Evolutionary conservation across 2,329 filamentous ascomycete genomes (phyloP).

Genomic region (Aspergillus sp.): DNA sequence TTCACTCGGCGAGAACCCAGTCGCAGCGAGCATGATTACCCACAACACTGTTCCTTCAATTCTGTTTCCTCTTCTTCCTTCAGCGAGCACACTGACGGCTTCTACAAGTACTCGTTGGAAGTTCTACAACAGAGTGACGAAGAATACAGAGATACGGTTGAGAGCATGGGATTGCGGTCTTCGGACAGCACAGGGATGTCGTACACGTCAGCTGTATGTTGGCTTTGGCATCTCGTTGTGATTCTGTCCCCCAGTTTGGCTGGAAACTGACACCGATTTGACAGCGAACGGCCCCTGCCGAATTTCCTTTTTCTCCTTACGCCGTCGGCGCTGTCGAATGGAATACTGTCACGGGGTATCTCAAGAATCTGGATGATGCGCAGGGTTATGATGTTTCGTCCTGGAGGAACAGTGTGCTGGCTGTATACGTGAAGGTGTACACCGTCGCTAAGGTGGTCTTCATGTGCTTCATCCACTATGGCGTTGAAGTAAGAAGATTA

Average conservation of each 20-base stretch:
- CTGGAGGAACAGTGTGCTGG: slow-evolving; percentile 32
- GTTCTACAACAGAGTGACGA: slow-evolving; percentile 12
- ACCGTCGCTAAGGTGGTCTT: slow-evolving; percentile 39
- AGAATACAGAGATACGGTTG: slow-evolving; percentile 2
- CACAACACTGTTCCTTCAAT: not conserved
- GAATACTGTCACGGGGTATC: slow-evolving; percentile 21
- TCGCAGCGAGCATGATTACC: not conserved
- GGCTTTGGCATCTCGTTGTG: not conserved
- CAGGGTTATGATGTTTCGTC: slow-evolving; percentile 22
- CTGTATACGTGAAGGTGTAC: slow-evolving; percentile 38
- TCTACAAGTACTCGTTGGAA: slow-evolving; percentile 28
- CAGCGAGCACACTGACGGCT: slow-evolving; percentile 23
- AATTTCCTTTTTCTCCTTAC: slow-evolving; percentile 30
- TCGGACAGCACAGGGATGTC: slow-evolving; percentile 23
- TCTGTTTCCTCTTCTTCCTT: slow-evolving; percentile 9
- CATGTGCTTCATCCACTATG: slow-evolving; percentile 36
- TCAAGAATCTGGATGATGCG: slow-evolving; percentile 21
- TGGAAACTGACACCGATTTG: not conserved
- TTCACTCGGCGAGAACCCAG: slow-evolving; percentile 18
- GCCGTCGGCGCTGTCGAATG: slow-evolving; percentile 35
- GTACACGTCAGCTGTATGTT: slow-evolving; percentile 26
- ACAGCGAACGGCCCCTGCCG: slow-evolving; percentile 13
- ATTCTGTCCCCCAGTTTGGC: not conserved
- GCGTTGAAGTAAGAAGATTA: slow-evolving; percentile 32
- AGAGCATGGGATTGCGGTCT: slow-evolving; percentile 9